Evolutionary conservation across 345 rosid species (phyloP), one percentile per base, ranked within the genome.

Genomic region (Rhizophora mangle): DNA sequence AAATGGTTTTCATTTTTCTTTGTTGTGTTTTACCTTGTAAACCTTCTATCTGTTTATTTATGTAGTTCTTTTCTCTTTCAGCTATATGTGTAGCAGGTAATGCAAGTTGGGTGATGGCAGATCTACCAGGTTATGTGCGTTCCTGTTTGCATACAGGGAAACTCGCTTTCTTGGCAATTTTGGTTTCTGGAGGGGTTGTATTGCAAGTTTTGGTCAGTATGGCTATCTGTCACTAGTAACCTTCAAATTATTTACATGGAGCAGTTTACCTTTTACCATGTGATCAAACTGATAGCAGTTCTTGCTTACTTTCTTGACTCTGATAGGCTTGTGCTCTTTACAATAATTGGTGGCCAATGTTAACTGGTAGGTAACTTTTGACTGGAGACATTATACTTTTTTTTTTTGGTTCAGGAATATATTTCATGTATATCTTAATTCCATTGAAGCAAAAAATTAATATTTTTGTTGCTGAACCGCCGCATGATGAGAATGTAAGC

Each of bases 261-360:
- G 21, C 13, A 30, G 36, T 43, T 26, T 64, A 55, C 21, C 8
- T n/a, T 29, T 15, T 65, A 24, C 64, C 59, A 27, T 68, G 5
- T 65, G 39, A 57, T 57, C 3, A 15, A 47, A 37, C 8, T 22
- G 10, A 10, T 60, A 13, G 8, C 34, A 20, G 63, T 52, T 26
- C 64, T 67, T 7, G 46, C 34, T 68, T 65, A 34, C 67, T 67
- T 37, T 68, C 53, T 73, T 76, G 55, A 62, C 31, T 80, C 56
- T 79, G 60, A 74, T 82, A 91, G 98, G 96, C 98, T 51, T 94
- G 99, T 79, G 99, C 97, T 61, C 61, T 95, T 80, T 95, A 87
- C 64, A 36, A 87, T 79, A 95, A 91, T 52, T 95, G 99, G 99
- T 91, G 99, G 99, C 96, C 97, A 47, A 89, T 95, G 98, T 82